Percentiles rank a stretch among this genome's conserved stretches.
Conservation (phyloP, 306 rosid genomes). For the Dryas alaskensis region DNA sequence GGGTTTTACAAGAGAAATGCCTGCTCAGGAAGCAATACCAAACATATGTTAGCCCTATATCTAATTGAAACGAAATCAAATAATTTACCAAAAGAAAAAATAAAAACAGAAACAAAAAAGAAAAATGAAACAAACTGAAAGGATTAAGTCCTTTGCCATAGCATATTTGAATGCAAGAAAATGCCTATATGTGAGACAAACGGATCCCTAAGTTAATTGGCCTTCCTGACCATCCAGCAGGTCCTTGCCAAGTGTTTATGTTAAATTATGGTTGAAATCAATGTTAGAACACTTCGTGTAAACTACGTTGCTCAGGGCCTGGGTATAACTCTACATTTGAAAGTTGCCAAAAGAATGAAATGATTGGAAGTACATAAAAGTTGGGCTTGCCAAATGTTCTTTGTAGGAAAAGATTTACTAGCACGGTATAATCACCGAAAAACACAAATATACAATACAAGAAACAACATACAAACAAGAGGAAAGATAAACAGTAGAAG, state of each 20-base stretch:
- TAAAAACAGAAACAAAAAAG: not conserved
- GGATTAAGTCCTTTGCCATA: not conserved
- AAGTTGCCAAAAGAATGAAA: not conserved
- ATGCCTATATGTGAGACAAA: not conserved
- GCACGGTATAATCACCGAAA: not conserved
- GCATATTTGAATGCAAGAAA: not conserved
- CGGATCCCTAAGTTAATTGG: not conserved
- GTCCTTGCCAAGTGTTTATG: not conserved
- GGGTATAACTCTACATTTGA: not conserved
- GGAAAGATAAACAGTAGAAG: not conserved
- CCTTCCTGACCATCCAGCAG: not conserved
- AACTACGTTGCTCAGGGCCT: not conserved
- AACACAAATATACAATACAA: too few relatives aligned
- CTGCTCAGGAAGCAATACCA: slow-evolving; percentile 7
- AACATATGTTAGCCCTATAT: not conserved
- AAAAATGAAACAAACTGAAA: not conserved
- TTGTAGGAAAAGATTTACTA: not conserved
- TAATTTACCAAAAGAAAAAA: not conserved
- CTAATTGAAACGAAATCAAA: not conserved
- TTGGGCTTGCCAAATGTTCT: not conserved
- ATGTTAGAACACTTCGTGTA: not conserved
- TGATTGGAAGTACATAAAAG: not conserved
- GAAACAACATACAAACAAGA: not conserved
- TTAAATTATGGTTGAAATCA: not conserved
- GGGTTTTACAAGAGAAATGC: not conserved